Conservation (phyloP, 768 basidiomycete species). For the Serpula lacrymans region DNA sequence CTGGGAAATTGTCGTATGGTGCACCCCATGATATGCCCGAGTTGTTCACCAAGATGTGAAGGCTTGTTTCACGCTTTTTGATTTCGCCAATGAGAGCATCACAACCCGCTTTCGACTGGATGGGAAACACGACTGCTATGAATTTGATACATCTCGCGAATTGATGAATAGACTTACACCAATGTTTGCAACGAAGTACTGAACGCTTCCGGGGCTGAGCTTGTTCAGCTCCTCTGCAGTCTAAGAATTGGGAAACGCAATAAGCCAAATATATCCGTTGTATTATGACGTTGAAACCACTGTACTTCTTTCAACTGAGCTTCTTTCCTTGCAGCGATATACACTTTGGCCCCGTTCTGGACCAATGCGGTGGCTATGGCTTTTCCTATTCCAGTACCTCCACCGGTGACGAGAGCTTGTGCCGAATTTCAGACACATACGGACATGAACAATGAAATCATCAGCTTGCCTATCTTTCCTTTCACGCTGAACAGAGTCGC, state of each 20-base stretch:
- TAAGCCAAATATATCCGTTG: no score
- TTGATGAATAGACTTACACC: constrained; percentile 44
- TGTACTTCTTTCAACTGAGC: constrained; percentile 69
- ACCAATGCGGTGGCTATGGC: constrained; percentile 83
- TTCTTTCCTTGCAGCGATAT: constrained; percentile 87
- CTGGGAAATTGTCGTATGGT: constrained; percentile 65
- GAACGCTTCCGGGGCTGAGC: constrained; percentile 54
- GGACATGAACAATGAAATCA: not conserved
- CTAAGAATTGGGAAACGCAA: constrained; percentile 28
- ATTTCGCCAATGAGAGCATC: constrained; percentile 67
- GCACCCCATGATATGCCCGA: constrained; percentile 81
- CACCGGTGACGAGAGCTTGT: constrained; percentile 79
- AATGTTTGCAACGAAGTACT: constrained; percentile 75
- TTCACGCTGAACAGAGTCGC: constrained; percentile 60
- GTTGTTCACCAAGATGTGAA: constrained; percentile 85
- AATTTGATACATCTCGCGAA: not conserved
- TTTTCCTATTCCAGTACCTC: constrained; percentile 78
- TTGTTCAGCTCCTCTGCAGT: constrained; percentile 59
- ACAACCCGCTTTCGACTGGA: constrained; percentile 74
- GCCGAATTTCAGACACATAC: not conserved
- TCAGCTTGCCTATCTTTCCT: constrained; percentile 64
- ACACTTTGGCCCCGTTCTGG: constrained; percentile 84
- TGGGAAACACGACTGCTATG: not conserved
- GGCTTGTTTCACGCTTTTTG: constrained; percentile 54
- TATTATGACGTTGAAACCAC: constrained; percentile 10